Conservation (phyloP, 805 yeast species). For the Candida arabinofermentans region DNA sequence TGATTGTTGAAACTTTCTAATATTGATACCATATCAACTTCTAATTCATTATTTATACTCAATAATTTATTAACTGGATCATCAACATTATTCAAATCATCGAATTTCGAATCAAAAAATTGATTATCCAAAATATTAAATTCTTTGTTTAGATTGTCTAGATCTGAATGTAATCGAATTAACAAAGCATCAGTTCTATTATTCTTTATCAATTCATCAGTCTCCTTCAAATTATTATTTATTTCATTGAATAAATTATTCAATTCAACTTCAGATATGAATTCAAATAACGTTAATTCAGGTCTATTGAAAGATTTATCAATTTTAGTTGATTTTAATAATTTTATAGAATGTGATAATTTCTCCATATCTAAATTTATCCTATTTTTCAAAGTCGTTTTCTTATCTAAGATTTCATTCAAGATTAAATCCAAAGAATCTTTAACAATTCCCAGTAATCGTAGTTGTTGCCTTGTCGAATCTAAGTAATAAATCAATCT, state of each 20-base stretch:
- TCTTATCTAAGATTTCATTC: constrained; percentile 21
- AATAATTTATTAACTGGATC: constrained; percentile 24
- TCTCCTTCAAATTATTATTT: constrained; percentile 24
- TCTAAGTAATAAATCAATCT: constrained; percentile 41
- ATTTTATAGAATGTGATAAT: constrained; percentile 30
- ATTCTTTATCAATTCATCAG: constrained; percentile 26
- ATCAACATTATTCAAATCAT: constrained; percentile 12
- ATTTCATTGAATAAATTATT: constrained; percentile 32
- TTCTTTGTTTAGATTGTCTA: constrained; percentile 22
- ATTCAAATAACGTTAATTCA: constrained; percentile 36
- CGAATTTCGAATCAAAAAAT: constrained; percentile 22
- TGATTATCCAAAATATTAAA: constrained; percentile 23
- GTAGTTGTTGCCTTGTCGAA: constrained; percentile 45
- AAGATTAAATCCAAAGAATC: constrained; percentile 28
- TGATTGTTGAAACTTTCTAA: constrained; percentile 74
- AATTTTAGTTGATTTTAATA: constrained; percentile 34
- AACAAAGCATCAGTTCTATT: constrained; percentile 26
- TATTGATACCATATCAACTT: constrained; percentile 65
- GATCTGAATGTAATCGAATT: constrained; percentile 22
- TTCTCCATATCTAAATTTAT: constrained; percentile 29
- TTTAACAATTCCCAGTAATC: constrained; percentile 33
- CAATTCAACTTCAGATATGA: constrained; percentile 41
- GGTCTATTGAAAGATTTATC: constrained; percentile 29
- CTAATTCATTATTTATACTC: constrained; percentile 45
- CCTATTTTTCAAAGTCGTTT: constrained; percentile 17